Evolutionary conservation across 179 eudicot species (phyloP).

Genomic region (Dionaea muscipula): DNA sequence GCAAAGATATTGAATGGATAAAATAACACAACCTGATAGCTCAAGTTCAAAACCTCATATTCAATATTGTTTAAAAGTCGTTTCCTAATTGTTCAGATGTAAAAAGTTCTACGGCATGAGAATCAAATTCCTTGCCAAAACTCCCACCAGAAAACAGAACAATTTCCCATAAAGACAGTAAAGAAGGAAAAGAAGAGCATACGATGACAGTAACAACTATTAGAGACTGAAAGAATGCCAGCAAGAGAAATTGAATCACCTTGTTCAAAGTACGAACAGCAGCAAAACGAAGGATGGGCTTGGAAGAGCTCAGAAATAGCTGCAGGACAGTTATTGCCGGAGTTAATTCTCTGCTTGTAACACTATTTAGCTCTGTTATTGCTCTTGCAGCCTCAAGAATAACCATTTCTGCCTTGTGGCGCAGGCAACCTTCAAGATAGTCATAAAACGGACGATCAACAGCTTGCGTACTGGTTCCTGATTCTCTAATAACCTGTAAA

Average conservation of each 20-base stretch:
- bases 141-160: too few relatives aligned
- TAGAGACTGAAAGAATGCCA: too few relatives aligned
- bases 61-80: too few relatives aligned
- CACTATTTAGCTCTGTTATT: conserved; percentile 77
- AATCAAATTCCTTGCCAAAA: too few relatives aligned
- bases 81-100: too few relatives aligned
- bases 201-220: too few relatives aligned
- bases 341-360: conserved; percentile 76
- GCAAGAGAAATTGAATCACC: conserved; percentile 23
- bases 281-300: conserved; percentile 93
- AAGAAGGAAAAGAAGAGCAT: too few relatives aligned
- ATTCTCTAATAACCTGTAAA: conserved; percentile 76
- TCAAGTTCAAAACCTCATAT: too few relatives aligned
- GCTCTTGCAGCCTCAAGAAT: conserved; percentile 92
- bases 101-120: too few relatives aligned
- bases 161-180: too few relatives aligned
- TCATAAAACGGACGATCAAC: conserved; percentile 93
- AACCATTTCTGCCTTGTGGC: conserved; percentile 98
- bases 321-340: conserved; percentile 90
- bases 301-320: conserved; percentile 83
- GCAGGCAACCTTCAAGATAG: conserved; percentile 85
- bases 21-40: too few relatives aligned
- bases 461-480: conserved; percentile 49
- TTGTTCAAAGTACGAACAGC: conserved; percentile 94
- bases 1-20: too few relatives aligned